Conservation (phyloP, 106 monocot genomes). For the Xerophyta viscosa region DNA sequence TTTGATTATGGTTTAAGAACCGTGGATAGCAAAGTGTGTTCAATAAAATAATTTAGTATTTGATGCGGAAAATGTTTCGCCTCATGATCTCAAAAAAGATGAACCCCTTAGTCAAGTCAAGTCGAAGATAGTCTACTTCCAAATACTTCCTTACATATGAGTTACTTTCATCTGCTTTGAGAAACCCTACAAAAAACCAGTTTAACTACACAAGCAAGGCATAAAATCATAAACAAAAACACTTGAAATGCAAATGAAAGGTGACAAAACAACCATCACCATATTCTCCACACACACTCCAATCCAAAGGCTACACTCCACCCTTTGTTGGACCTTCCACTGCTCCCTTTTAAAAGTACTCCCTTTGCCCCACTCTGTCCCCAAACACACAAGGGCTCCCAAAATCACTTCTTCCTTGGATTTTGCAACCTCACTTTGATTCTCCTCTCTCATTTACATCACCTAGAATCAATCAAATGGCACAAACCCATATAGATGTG, state of each 20-base stretch:
- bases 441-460: slow-evolving; percentile 7
- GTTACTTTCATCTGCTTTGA: too few species aligned
- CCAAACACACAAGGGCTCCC: neutral
- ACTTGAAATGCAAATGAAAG: neutral
- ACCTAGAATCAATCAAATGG: slow-evolving; percentile 13
- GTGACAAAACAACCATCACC: slow-evolving; percentile 2
- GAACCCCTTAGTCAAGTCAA: too few species aligned
- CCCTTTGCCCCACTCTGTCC: neutral
- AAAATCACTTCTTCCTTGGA: slow-evolving; percentile 9
- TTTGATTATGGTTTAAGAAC: too few species aligned
- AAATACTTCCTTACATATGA: too few species aligned
- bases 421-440: slow-evolving; percentile 9
- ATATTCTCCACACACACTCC: slow-evolving; percentile 7
- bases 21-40: too few species aligned
- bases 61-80: too few species aligned
- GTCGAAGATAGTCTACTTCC: too few species aligned
- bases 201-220: too few species aligned
- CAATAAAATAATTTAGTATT: too few species aligned
- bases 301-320: slow-evolving; percentile 9
- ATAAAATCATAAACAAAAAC: too few species aligned
- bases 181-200: too few species aligned
- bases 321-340: neutral
- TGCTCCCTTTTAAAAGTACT: slow-evolving; percentile 1
- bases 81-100: too few species aligned
- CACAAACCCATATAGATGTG: neutral